These are phyloP conservation scores for Xylaria multiplex DNA, from an alignment of 2,329 filamentous ascomycete species.

Conservation along the genomic window DNA sequence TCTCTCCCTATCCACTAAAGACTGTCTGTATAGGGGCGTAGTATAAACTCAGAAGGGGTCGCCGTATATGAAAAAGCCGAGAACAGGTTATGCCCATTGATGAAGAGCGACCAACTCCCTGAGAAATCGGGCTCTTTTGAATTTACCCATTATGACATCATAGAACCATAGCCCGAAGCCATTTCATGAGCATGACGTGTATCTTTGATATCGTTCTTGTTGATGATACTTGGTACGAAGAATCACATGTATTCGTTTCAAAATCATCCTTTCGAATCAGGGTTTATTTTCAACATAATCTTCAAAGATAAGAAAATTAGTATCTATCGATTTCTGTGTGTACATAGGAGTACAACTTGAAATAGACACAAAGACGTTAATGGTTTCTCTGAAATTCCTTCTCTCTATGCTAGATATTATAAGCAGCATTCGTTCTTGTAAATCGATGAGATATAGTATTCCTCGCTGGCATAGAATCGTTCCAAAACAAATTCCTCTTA, in stretches of 20 bases:
- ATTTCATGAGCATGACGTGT: background rate
- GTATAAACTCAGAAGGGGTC: background rate
- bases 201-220: background rate
- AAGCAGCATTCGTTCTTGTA: too few species aligned
- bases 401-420: too few species aligned
- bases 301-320: too few species aligned
- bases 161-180: background rate
- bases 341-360: background rate
- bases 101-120: background rate
- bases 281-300: background rate
- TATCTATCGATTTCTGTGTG: background rate
- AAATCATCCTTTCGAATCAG: background rate
- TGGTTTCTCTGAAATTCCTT: too few species aligned
- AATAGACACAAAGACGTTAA: too few species aligned
- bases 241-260: background rate
- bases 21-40: too few species aligned
- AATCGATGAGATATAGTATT: too few species aligned
- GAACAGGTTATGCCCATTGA: background rate
- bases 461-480: too few species aligned
- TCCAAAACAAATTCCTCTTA: too few species aligned
- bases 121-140: background rate
- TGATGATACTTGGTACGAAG: background rate
- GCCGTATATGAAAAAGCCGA: background rate
- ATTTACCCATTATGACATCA: background rate
- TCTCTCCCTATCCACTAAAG: background rate